Evolutionary conservation across 208 protist species (phyloP), one percentile per base, ranked within the genome.

Genomic region (Acanthamoeba healyi): DNA sequence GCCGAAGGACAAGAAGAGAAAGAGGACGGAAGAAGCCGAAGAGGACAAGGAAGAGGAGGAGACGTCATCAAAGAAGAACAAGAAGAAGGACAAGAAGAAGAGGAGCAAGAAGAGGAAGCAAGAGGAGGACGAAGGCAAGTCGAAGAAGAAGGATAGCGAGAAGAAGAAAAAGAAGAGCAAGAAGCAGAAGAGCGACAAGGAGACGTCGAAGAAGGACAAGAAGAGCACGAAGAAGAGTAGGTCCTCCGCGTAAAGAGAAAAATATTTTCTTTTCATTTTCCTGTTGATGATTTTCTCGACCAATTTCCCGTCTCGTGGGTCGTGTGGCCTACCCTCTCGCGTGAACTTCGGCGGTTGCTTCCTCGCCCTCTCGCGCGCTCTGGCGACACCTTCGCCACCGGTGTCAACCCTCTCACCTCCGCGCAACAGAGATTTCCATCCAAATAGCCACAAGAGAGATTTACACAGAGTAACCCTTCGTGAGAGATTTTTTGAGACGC

Each of bases 41-140:
- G 61, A 61, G 56, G 22, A 44, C 3, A 65, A 91, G 58, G 65
- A 40, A n/a, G n/a, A n/a, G n/a, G n/a, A n/a, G n/a, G n/a, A n/a
- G n/a, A n/a, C n/a, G n/a, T n/a, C n/a, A n/a, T n/a, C n/a, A 4
- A 86, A 86, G 42, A 86, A 38, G 9, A 19, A 86, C 7, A 56
- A 86, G 77, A 86, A 86, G n/a, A 22, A 86, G 4, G 19, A 54
- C 46, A 56, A 88, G 15, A 54, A 88, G 32, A 63, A 54, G 79
- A 88, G 22, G 24, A 88, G 29, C 19, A 88, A 65, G 49, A 63
- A 32, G 17, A 88, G 42, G 51, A 88, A 88, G 49, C 34, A 88
- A 70, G 32, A 70, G 29, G 61, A 38, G 5, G 29, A 34, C 29
- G 61, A 70, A 26, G 72, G 32, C 61, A 70, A 70, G 61, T 38